Percentiles rank a stretch among this genome's conserved stretches.
phyloP scores from a whole-genome alignment of 2,329 filamentous ascomycete species.

The Neurospora sp. region DNA sequence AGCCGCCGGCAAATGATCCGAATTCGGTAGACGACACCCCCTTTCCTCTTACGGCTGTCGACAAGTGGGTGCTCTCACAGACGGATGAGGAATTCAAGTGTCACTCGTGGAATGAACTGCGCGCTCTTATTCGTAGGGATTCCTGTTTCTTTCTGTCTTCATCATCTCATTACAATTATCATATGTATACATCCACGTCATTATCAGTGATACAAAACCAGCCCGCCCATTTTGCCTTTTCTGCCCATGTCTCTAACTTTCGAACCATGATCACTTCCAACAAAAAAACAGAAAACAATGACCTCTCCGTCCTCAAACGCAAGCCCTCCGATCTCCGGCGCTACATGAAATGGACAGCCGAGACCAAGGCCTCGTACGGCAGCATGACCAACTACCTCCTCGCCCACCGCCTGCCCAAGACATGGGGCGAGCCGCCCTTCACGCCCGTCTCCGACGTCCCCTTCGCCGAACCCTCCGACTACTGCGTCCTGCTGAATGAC shows the following conservation, averaged over 20 bases:
- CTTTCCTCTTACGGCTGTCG: constrained; percentile 50
- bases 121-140: constrained; percentile 51
- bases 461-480: constrained; percentile 46
- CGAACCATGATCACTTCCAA: background rate
- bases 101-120: constrained; percentile 66
- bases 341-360: constrained; percentile 68
- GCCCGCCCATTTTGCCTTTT: background rate
- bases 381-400: constrained; percentile 73
- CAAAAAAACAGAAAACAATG: constrained; percentile 35
- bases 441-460: constrained; percentile 37
- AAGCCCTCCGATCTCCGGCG: constrained; percentile 69
- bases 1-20: background rate
- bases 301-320: constrained; percentile 67
- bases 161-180: background rate
- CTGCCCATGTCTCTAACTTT: background rate
- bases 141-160: background rate
- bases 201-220: background rate
- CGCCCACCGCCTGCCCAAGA: constrained; percentile 53
- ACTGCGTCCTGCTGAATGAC: constrained; percentile 73
- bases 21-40: constrained; percentile 30
- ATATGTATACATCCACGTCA: background rate
- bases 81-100: constrained; percentile 61
- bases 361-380: constrained; percentile 63
- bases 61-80: constrained; percentile 47
- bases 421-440: constrained; percentile 56